Evolutionary conservation across 129 eudicot species (phyloP).

Genomic region (Saussurea involucrata): DNA sequence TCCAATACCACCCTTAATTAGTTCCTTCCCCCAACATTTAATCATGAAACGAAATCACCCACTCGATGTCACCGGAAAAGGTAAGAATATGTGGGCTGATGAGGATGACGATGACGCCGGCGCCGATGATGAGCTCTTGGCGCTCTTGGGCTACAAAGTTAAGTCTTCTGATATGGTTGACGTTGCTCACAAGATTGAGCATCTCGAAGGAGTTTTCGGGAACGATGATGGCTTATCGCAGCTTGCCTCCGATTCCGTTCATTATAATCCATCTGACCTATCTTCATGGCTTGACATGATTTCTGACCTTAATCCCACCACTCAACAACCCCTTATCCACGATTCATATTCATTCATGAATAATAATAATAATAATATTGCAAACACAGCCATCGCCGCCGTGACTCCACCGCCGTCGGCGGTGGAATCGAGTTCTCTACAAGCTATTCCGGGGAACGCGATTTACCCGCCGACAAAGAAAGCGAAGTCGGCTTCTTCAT

Average conservation of each 20-base stretch:
- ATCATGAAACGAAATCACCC: conserved; percentile 32
- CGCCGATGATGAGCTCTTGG: conserved; percentile 69
- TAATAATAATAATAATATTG: not conserved
- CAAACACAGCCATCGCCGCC: not conserved
- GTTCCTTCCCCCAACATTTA: not conserved
- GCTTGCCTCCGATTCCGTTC: conserved; percentile 54
- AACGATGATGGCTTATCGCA: conserved; percentile 49
- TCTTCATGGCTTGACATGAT: conserved; percentile 73
- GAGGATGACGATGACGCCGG: conserved; percentile 58
- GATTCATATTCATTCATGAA: conserved; percentile 29
- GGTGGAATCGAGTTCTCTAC: conserved; percentile 24
- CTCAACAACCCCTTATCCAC: not conserved
- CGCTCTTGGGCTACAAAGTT: conserved; percentile 68
- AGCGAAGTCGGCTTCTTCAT: conserved; percentile 16
- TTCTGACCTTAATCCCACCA: conserved; percentile 39
- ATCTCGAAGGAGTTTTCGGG: conserved; percentile 50
- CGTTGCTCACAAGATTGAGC: conserved; percentile 75
- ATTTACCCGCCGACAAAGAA: conserved; percentile 42
- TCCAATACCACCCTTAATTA: not conserved
- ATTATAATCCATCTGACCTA: conserved; percentile 71
- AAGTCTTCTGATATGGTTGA: conserved; percentile 73
- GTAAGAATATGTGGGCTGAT: conserved; percentile 31
- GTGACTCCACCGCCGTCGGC: not conserved
- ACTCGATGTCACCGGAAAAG: conserved; percentile 19
- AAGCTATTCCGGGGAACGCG: conserved; percentile 66